Base-by-base conservation (phyloP, 495 filamentous ascomycete genomes). In the Neurospora sp. region DNA sequence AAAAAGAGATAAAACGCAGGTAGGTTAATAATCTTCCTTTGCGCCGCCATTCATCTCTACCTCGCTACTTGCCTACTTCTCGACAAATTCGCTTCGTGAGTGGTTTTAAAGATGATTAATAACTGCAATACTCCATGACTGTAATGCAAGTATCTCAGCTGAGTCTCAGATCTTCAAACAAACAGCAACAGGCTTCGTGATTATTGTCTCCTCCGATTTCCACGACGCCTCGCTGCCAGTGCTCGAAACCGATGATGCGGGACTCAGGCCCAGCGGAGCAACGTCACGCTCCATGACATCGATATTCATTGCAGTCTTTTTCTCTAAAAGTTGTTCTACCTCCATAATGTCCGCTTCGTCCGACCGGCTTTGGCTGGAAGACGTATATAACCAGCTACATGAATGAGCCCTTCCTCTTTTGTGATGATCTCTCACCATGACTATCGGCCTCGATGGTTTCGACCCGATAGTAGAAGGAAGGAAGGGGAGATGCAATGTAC, bases 401-500 rank as follows among this genome's bases (percentile, higher is more conserved):
- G 27, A 61, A 61, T 9, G 27, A 61, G 12, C 6, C 27, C 27
- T 7, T 61, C 12, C 27, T 61, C 27, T 18, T 9, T 6, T 40
- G 46, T 10, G 1, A 27, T 31, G 70, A 53, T 3, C n/a, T 3
- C 10, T 41, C 69, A 39, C 20, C 40, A 20, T 53, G 10, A 18
- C 12, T 20, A 27, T 27, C 44, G 38, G 22, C 40, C 69, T n/a
- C 14, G 72, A 69, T 40, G 74, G 76, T 12, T 46, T 38, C 12
- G 72, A 75, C 8, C 72, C 72, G 5, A 75, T 75, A 3, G 72
- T 75, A 22, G 74, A 69, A 18, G 76, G 76, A 27, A 27, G 22
- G 22, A 27, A 27, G 22, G 22, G 22, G 22, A 27, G 22, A 27
- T 27, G 22, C 22, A 27, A 27, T 27, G 22, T 27, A 27, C 22